A percentile compares a stretch with the other conserved stretches of the same genome.
phyloP scores from a whole-genome alignment of 495 filamentous ascomycete genomes.

The Rusavskia elegans region DNA sequence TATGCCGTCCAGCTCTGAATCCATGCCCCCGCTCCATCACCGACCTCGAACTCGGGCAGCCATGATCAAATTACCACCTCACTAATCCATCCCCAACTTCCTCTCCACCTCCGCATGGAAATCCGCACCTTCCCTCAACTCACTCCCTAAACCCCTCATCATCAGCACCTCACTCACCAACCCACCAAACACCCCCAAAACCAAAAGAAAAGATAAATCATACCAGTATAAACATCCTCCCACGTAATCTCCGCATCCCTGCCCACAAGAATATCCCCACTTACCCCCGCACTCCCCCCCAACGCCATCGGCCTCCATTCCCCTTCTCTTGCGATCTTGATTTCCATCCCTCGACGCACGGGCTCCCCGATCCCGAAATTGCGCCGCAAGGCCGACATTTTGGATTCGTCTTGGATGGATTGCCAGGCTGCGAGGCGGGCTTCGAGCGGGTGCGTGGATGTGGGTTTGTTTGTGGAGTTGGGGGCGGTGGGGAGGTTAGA shows the following conservation, averaged over 20 bases:
- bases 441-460: conserved; percentile 78
- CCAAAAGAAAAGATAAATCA: conserved; percentile 8
- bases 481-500: conserved; percentile 43
- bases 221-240: conserved; percentile 75
- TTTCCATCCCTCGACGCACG: conserved; percentile 84
- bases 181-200: too few species aligned
- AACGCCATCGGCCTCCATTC: conserved; percentile 33
- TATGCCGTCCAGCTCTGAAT: background rate
- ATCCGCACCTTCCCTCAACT: conserved; percentile 13
- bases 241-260: conserved; percentile 58
- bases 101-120: conserved; percentile 92
- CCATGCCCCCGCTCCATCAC: background rate
- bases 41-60: too few species aligned
- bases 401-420: conserved; percentile 66
- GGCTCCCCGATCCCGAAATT: conserved; percentile 89
- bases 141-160: background rate
- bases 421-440: conserved; percentile 71
- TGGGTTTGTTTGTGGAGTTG: conserved; percentile 25
- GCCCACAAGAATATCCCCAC: conserved; percentile 73
- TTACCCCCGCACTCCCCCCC: conserved; percentile 34
- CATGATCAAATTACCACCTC: background rate
- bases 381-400: conserved; percentile 74
- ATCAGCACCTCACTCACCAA: background rate
- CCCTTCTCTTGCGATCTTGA: conserved; percentile 57
- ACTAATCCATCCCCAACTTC: conserved; percentile 61